Evolutionary conservation across 495 filamentous ascomycete genomes (phyloP).

Genomic region (Hypoxylon perforatum): DNA sequence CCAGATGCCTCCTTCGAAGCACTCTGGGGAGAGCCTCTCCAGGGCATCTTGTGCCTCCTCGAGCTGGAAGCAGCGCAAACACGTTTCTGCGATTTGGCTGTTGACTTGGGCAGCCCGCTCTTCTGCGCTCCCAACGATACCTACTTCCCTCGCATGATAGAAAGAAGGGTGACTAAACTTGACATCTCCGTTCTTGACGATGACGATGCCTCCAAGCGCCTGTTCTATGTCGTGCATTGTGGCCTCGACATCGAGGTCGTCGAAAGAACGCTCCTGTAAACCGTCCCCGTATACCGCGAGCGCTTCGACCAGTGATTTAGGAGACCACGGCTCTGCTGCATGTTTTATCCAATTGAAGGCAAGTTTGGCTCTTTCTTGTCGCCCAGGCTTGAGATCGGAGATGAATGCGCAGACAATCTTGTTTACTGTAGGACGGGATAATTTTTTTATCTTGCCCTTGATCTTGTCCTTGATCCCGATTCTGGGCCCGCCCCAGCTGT

Average conservation of each 20-base stretch:
- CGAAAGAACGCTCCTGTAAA: slow-evolving; percentile 1
- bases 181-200: slow-evolving; percentile 18
- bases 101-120: slow-evolving; percentile 2
- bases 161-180: slow-evolving; percentile 25
- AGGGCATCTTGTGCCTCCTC: slow-evolving; percentile 1
- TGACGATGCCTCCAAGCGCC: slow-evolving; percentile 24
- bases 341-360: slow-evolving; percentile 25
- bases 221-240: slow-evolving; percentile 5
- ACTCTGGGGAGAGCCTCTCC: background rate
- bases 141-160: background rate
- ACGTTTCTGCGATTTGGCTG: slow-evolving; percentile 9
- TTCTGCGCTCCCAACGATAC: background rate
- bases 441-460: too few relatives aligned
- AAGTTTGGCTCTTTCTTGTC: background rate
- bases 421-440: background rate
- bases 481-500: background rate
- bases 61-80: slow-evolving; percentile 7
- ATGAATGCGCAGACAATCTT: background rate
- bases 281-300: background rate
- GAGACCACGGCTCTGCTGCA: slow-evolving; percentile 20
- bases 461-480: background rate
- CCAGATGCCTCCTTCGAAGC: background rate
- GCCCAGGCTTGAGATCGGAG: background rate
- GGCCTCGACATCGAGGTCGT: slow-evolving; percentile 9
- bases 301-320: slow-evolving; percentile 14